phyloP scores from a whole-genome alignment of 2,329 filamentous ascomycete species.

The Trichoderma sp. region DNA sequence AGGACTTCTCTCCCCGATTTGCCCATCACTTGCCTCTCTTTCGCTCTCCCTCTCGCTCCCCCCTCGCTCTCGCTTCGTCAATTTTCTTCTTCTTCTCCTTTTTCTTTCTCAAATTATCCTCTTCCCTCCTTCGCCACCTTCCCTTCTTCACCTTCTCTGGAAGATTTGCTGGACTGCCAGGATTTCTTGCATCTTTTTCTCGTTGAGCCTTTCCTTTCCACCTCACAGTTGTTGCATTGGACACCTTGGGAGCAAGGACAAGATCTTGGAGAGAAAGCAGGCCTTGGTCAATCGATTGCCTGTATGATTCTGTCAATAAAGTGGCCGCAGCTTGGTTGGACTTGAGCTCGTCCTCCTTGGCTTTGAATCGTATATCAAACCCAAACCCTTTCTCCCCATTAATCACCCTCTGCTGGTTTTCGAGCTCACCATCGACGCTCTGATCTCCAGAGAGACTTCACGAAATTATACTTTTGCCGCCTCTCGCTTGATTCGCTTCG shows the following conservation, averaged over 20 bases:
- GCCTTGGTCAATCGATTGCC: background rate
- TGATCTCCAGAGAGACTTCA: background rate
- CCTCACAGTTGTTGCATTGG: background rate
- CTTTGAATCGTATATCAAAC: slow-evolving; percentile 1
- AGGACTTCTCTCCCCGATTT: background rate
- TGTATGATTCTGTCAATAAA: background rate
- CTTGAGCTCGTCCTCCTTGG: background rate
- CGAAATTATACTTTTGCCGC: background rate
- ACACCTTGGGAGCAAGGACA: background rate
- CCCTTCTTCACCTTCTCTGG: background rate
- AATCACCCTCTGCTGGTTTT: background rate
- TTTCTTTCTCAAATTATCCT: background rate
- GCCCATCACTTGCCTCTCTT: background rate
- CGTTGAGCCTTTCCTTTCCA: background rate
- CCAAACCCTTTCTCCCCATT: background rate
- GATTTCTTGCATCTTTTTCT: background rate
- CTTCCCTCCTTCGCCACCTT: background rate
- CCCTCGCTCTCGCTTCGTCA: background rate
- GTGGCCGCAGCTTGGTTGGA: background rate
- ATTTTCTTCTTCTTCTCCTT: background rate
- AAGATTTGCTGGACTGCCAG: background rate
- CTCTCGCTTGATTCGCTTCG: slow-evolving; percentile 16
- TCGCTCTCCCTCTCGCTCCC: background rate
- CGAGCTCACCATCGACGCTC: background rate
- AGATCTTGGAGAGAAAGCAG: background rate